Base-by-base conservation (phyloP, 331 rosid genomes). In the Malus hybrid region DNA sequence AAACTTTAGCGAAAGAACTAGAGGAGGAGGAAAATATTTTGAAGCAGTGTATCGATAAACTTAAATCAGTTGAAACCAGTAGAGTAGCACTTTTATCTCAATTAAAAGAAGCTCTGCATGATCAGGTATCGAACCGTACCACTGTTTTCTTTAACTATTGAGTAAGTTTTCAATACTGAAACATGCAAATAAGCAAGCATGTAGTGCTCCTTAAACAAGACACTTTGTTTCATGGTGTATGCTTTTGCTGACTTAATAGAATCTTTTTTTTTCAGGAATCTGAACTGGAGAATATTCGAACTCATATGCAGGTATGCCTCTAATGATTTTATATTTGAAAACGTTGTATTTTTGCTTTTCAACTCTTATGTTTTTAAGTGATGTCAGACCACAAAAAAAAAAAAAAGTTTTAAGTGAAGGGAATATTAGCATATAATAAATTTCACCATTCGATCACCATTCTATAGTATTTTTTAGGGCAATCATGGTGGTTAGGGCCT, bases 271-370 rank as follows among this genome's bases (percentile, higher is more conserved):
- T 50, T 50, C 81, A 93, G 98, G 98, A 91, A 81, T 88, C 97
- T 5, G 97, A 91, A 76, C 84, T 91, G 83, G 98, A 91, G 83
- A 86, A 85, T 48, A 75, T 93, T 79, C 90, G 89, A 59, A 90
- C 96, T 18, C 98, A 91, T 80, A 88, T 90, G 96, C 98, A 88
- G 96, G 98, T 93, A 87, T 71, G 60, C 29, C 75, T 78, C 55
- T 64, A 67, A 33, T 63, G 6, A 54, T 52, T 52, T 10, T 20
- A 54, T 52, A 55, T 36, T 44, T 10, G 6, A 5, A 15, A n/a
- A 57, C 3, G 2, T 4, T 39, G 1, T 2, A 1, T 20, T 57
- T 69, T 24, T 20, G 44, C 32, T 75, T 71, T 27, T 39, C 52
- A 42, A 75, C 74, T 78, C 46, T 63, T 46, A 20, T 6, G 44